A percentile compares a stretch with the other conserved stretches of the same genome.
Evolutionary conservation across 2,329 filamentous ascomycete species (phyloP).

Genomic region (Phoma sp.): DNA sequence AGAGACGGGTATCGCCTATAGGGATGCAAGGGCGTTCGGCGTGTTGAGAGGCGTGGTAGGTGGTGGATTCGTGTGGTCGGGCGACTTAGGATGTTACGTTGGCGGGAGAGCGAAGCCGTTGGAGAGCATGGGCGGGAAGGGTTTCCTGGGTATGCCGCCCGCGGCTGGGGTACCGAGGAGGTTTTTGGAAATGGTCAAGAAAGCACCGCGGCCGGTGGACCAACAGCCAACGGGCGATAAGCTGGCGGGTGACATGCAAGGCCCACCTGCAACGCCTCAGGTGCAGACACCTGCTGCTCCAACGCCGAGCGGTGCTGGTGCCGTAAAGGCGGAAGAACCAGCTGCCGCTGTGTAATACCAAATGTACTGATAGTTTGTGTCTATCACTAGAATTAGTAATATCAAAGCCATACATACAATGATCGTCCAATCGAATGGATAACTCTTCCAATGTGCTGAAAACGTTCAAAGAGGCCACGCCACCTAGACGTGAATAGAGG

Average conservation of each 20-base stretch:
- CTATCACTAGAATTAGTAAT: no score
- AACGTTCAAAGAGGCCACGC: no score
- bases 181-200: constrained; percentile 60
- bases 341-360: background rate
- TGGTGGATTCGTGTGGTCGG: constrained; percentile 83
- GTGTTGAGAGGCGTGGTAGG: constrained; percentile 77
- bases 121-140: constrained; percentile 36
- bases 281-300: background rate
- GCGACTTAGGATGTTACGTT: constrained; percentile 80
- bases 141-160: constrained; percentile 59
- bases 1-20: constrained; percentile 80
- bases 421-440: no score
- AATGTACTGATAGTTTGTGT: background rate
- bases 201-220: constrained; percentile 1
- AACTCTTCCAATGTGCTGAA: no score
- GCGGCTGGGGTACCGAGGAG: constrained; percentile 80
- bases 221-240: background rate
- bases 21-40: constrained; percentile 78
- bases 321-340: background rate
- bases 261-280: background rate
- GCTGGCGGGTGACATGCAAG: background rate
- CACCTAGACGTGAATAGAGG: no score
- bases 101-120: constrained; percentile 59
- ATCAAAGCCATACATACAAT: no score
- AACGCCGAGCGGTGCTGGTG: background rate